Evolutionary conservation across 306 rosid species (phyloP).

Genomic region (Luffa aegyptiaca): DNA sequence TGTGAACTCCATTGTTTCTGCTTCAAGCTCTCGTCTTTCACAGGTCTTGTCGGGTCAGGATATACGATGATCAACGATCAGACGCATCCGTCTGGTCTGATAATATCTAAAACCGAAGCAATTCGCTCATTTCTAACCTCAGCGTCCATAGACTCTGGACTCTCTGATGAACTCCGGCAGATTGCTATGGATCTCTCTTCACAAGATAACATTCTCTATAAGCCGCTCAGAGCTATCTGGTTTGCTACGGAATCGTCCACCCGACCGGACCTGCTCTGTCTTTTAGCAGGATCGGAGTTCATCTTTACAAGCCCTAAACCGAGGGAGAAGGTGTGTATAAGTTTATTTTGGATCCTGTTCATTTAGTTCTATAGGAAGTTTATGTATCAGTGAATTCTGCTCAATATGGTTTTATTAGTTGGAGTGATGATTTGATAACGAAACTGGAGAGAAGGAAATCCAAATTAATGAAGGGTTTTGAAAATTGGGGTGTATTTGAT

Average conservation of each 20-base stretch:
- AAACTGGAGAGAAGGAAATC: neutral
- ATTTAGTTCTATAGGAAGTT: neutral
- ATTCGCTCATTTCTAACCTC: slow-evolving; percentile 39
- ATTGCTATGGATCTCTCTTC: slow-evolving; percentile 40
- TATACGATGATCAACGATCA: slow-evolving; percentile 11
- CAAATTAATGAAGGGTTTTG: neutral
- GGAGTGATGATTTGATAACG: neutral
- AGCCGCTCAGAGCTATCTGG: slow-evolving; percentile 50
- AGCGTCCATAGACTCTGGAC: slow-evolving; percentile 34
- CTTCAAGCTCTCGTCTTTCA: neutral
- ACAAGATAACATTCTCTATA: slow-evolving; percentile 37
- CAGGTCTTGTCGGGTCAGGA: neutral
- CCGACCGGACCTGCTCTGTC: slow-evolving; percentile 37
- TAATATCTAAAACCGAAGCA: slow-evolving; percentile 35
- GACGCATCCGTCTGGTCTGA: slow-evolving; percentile 34
- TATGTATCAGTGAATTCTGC: neutral
- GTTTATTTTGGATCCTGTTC: neutral
- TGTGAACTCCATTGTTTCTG: neutral
- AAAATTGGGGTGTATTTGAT: neutral
- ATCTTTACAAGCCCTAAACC: slow-evolving; percentile 64
- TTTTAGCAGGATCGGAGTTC: slow-evolving; percentile 41
- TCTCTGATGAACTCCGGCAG: slow-evolving; percentile 45
- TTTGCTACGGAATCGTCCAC: slow-evolving; percentile 27
- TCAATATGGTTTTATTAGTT: neutral
- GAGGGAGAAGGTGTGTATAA: slow-evolving; percentile 51